Percentiles rank a stretch among this genome's conserved stretches.
phyloP scores from a whole-genome alignment of 2,329 filamentous ascomycete genomes.

The Microcyclospora tardicrescens region DNA sequence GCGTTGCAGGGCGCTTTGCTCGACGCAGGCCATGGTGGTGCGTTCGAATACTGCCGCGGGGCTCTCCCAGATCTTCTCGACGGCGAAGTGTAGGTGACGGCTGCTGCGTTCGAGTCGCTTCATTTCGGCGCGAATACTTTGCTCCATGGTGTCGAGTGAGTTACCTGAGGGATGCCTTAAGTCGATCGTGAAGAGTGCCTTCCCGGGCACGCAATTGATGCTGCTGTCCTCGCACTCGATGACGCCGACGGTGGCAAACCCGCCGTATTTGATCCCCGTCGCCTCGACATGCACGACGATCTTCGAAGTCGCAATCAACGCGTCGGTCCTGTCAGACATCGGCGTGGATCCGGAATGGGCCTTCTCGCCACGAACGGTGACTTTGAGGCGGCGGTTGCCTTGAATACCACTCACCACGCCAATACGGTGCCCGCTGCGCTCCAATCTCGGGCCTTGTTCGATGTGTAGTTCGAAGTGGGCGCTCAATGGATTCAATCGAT shows the following conservation, averaged over 20 bases:
- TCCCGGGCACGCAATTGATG: conserved; percentile 12
- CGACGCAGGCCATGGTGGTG: conserved; percentile 12
- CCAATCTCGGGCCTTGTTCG: conserved; percentile 10
- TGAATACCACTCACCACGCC: conserved; percentile 13
- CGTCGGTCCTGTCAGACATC: conserved; percentile 9
- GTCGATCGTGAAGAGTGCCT: not conserved
- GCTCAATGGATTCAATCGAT: conserved; percentile 8
- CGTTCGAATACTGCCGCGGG: conserved; percentile 14
- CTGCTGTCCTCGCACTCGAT: conserved; percentile 10
- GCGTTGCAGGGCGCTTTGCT: too few relatives aligned
- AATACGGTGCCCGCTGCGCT: conserved; percentile 7
- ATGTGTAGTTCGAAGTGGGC: conserved; percentile 17
- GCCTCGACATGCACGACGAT: too few relatives aligned
- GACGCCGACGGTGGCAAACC: too few relatives aligned
- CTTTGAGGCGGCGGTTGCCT: conserved; percentile 16
- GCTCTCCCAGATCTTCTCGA: conserved; percentile 11
- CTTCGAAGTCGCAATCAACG: conserved; percentile 10
- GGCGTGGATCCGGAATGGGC: conserved; percentile 22
- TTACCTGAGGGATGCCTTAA: not conserved
- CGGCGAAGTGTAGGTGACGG: too few relatives aligned
- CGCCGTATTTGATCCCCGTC: too few relatives aligned
- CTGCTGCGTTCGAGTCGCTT: too few relatives aligned
- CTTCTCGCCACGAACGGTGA: conserved; percentile 21
- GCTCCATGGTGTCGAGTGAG: too few relatives aligned
- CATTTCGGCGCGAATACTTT: not conserved